phyloP scores from a whole-genome alignment of 1,284 basidiomycete genomes.

The Ceratobasidium sp. region DNA sequence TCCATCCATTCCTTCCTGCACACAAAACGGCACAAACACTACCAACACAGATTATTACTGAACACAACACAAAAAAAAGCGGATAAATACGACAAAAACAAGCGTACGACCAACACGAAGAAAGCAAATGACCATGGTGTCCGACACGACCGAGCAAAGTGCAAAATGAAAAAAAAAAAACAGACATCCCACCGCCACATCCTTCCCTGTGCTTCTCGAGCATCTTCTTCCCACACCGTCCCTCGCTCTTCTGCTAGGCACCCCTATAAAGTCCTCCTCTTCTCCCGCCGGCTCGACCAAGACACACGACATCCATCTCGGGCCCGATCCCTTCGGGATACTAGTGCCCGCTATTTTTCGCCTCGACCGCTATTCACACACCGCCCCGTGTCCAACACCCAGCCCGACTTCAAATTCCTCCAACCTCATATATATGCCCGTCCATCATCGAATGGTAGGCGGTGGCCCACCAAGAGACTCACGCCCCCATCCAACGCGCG shows the following conservation, averaged over 20 bases:
- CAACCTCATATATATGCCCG: neutral
- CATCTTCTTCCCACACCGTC: too few species aligned
- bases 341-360: neutral
- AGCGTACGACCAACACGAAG: too few species aligned
- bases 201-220: neutral
- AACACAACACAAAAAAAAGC: neutral
- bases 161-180: too few species aligned
- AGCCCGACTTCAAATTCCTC: neutral
- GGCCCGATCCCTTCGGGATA: too few species aligned
- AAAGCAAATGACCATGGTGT: neutral
- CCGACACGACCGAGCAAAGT: neutral
- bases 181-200: neutral
- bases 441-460: neutral
- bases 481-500: constrained; percentile 10
- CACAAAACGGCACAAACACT: neutral
- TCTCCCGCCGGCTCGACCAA: neutral
- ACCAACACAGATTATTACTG: neutral
- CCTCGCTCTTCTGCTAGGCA: too few species aligned
- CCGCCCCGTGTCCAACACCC: neutral
- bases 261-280: too few species aligned
- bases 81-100: neutral
- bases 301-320: neutral
- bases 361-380: neutral
- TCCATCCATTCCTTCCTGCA: neutral
- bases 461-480: constrained; percentile 24